Evolutionary conservation across 163 green algal species (phyloP), one percentile per base, ranked within the genome.

Genomic region (Chlamydomonas reinhardtii): DNA sequence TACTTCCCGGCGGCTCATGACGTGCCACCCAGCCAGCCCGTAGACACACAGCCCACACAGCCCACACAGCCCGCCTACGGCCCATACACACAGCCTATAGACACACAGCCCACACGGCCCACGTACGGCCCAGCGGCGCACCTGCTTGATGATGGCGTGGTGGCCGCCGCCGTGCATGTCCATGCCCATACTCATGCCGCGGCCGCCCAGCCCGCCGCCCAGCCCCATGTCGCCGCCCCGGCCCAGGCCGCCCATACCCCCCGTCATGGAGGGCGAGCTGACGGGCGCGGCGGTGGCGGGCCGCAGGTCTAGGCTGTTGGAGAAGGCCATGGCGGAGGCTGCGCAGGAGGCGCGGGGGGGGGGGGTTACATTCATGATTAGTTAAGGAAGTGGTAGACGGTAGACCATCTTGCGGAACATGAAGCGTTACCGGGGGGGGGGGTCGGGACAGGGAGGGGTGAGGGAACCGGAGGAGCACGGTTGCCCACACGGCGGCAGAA

Each of bases 221-320:
- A 62, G 24, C 1, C 35, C 37, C 56, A n/a, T 66, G 61, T 66
- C 61, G 24, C 73, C 61, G 76, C n/a, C 43, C 3, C 39, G 64
- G 3, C 37, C 43, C 31, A 35, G 48, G 29, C 34, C 71, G 8
- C 27, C 22, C 37, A 76, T 43, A 0, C 77, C 77, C 22, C 77
- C 43, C 22, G n/a, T 19, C 43, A 84, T 54, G 31, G 77, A 73
- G 6, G 48, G 69, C 71, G 70, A 70, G 56, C 61, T 86, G 43
- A 75, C 20, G 16, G 76, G 76, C 11, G 84, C 71, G 35, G 88
- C 88, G 54, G 88, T 91, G 31, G 88, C 88, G 27, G 88, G 88
- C 16, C 88, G 68, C 65, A 91, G 83, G 52, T 91, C 88, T 32
- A 91, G 54, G 4, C 48, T 70, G 83, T 91, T 89, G 34, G 76